Evolutionary conservation across 257 asterid genomes (phyloP).

Genomic region (Scutellaria baicalensis): DNA sequence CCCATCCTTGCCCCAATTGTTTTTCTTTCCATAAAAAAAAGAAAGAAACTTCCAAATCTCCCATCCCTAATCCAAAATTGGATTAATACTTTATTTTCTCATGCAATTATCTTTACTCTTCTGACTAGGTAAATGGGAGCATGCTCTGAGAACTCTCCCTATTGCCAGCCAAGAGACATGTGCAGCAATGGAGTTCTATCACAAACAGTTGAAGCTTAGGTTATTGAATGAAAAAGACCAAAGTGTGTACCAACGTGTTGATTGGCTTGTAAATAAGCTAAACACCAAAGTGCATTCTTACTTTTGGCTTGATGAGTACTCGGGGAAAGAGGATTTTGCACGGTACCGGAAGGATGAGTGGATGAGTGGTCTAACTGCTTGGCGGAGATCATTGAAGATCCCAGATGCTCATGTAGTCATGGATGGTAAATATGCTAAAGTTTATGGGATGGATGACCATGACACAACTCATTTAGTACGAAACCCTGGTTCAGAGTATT

Average conservation of each 20-base stretch:
- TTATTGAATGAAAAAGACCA: constrained; percentile 60
- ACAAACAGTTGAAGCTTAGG: constrained; percentile 72
- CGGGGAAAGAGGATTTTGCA: constrained; percentile 68
- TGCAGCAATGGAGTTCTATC: constrained; percentile 94
- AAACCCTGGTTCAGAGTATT: constrained; percentile 84
- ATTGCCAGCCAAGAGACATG: too few species aligned
- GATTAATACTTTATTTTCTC: neutral
- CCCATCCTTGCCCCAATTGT: neutral
- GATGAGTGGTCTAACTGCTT: constrained; percentile 79
- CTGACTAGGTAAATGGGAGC: too few species aligned
- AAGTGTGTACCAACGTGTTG: constrained; percentile 60
- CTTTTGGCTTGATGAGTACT: constrained; percentile 94
- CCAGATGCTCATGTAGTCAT: constrained; percentile 57
- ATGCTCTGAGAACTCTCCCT: too few species aligned
- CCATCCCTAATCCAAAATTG: neutral
- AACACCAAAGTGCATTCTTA: constrained; percentile 78
- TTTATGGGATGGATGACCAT: constrained; percentile 40
- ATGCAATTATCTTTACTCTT: constrained; percentile 20
- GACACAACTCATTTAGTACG: constrained; percentile 32
- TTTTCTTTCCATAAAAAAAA: neutral
- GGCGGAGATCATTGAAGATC: constrained; percentile 63
- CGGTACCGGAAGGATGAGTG: constrained; percentile 87
- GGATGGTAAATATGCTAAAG: constrained; percentile 57
- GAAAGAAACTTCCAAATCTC: neutral
- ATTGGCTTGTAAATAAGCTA: constrained; percentile 84